Percentiles rank a stretch among this genome's conserved stretches.
Evolutionary conservation across 306 rosid species (phyloP).

Genomic region (Chamaecrista fasciculata): DNA sequence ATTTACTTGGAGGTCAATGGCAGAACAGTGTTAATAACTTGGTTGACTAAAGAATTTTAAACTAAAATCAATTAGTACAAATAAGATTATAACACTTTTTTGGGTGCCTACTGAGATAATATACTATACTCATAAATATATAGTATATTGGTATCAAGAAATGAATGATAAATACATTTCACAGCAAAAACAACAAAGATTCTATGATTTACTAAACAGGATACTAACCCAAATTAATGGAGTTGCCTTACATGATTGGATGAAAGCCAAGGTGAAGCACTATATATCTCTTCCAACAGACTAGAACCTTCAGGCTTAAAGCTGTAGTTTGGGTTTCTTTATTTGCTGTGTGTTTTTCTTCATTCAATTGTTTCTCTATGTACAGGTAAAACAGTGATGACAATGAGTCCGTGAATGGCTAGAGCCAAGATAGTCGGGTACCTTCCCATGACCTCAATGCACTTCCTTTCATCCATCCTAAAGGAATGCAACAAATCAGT

Average conservation of each 20-base stretch:
- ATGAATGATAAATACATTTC: neutral
- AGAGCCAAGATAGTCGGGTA: neutral
- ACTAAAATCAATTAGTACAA: neutral
- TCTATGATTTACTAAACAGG: neutral
- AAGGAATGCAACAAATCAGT: neutral
- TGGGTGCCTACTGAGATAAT: neutral
- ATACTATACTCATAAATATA: too few relatives aligned
- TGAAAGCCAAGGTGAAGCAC: slow-evolving; percentile 15
- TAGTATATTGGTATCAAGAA: neutral
- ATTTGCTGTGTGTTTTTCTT: slow-evolving; percentile 8
- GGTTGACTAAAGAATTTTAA: neutral
- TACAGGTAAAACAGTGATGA: slow-evolving; percentile 6
- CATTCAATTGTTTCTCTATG: slow-evolving; percentile 9
- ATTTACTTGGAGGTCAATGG: neutral
- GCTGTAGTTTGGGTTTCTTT: neutral
- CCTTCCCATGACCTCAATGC: slow-evolving; percentile 17
- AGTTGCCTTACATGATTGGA: neutral
- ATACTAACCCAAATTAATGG: neutral
- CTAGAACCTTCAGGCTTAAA: neutral
- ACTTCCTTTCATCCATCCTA: neutral
- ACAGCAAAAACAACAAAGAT: neutral
- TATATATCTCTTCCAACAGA: slow-evolving; percentile 18
- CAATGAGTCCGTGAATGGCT: neutral
- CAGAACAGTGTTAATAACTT: neutral
- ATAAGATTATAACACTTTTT: neutral